Conservation (phyloP, 305 asterid genomes). For the Fraxinus velutina region DNA sequence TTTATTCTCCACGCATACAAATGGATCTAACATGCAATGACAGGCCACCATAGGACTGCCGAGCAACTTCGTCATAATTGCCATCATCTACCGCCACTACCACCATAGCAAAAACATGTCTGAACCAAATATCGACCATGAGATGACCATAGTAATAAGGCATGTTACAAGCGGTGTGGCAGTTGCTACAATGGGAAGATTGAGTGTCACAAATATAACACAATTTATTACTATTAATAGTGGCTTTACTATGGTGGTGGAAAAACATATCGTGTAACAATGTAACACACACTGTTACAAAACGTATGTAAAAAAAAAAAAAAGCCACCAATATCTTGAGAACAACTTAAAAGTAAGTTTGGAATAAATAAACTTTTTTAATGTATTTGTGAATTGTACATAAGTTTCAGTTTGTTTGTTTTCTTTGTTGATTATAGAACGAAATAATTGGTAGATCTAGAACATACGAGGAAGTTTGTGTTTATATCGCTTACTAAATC, state of each 20-base stretch:
- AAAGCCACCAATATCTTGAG: background rate
- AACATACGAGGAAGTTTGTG: background rate
- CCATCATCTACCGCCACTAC: background rate
- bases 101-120: background rate
- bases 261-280: no score
- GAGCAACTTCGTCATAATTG: background rate
- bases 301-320: no score
- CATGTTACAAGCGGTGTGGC: background rate
- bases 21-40: background rate
- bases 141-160: background rate
- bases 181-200: background rate
- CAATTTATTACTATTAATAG: background rate
- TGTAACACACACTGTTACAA: background rate
- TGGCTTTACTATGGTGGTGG: background rate
- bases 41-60: background rate
- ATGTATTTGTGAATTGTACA: background rate
- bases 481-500: background rate
- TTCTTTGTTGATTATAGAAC: background rate
- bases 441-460: background rate
- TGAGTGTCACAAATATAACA: no score
- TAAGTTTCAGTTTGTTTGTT: background rate
- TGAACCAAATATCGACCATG: background rate
- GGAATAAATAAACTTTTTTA: background rate
- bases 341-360: background rate
- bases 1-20: background rate